Evolutionary conservation across 108 stramenopile species (phyloP).

Genomic region (Craspedostauros australis): DNA sequence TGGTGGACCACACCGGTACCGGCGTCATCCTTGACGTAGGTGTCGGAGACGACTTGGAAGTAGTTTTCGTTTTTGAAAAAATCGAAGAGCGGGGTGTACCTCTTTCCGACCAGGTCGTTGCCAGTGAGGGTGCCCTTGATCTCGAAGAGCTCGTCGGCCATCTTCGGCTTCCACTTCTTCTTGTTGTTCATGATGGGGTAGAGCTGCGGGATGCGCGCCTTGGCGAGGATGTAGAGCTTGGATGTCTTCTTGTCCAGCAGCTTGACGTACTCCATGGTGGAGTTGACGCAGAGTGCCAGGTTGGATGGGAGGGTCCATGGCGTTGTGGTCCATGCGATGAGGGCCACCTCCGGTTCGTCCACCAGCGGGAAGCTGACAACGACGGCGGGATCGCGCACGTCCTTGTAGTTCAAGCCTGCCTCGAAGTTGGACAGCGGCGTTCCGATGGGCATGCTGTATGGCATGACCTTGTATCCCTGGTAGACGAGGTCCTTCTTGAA

Average conservation of each 20-base stretch:
- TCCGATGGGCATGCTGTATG: conserved; percentile 93
- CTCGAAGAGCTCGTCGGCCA: conserved; percentile 82
- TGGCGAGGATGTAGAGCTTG: conserved; percentile 79
- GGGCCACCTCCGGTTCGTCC: conserved; percentile 66
- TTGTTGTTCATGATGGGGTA: conserved; percentile 92
- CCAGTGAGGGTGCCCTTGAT: conserved; percentile 70
- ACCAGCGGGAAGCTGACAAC: conserved; percentile 91
- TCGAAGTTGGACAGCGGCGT: conserved; percentile 99
- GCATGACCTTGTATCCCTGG: conserved; percentile 99
- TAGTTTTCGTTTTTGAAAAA: conserved; percentile 75
- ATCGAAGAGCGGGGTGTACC: conserved; percentile 91
- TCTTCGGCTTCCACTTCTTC: conserved; percentile 91
- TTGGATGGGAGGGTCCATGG: conserved; percentile 99
- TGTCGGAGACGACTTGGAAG: conserved; percentile 87
- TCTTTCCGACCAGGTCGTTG: conserved; percentile 84
- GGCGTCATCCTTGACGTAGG: conserved; percentile 97
- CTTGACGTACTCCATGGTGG: conserved; percentile 87
- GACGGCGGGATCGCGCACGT: conserved; percentile 96
- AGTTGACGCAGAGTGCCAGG: conserved; percentile 94
- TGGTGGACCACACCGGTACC: conserved; percentile 99
- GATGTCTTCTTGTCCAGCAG: conserved; percentile 83
- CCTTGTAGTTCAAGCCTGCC: conserved; percentile 98
- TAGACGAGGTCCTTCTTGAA: conserved; percentile 97
- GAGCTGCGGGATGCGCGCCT: conserved; percentile 84
- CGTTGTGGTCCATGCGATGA: conserved; percentile 97